Percentiles rank a stretch among this genome's conserved stretches.
Conservation (phyloP, 495 filamentous ascomycete genomes). For the Neurospora africana region DNA sequence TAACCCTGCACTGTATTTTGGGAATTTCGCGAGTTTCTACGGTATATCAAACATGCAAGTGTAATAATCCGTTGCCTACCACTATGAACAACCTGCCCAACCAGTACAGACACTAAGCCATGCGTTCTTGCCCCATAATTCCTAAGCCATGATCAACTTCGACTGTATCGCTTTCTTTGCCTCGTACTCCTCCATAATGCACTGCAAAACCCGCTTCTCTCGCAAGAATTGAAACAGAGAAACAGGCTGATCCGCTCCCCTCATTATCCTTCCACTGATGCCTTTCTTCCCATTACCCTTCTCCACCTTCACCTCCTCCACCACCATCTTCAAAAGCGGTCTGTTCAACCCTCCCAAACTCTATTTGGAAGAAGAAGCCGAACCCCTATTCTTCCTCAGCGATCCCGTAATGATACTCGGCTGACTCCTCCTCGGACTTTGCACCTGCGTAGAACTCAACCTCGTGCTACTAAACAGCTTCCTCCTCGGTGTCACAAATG, state of each 20-base stretch:
- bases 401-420: background rate
- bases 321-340: background rate
- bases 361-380: background rate
- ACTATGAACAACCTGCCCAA: background rate
- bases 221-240: background rate
- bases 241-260: background rate
- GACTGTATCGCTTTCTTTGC: background rate
- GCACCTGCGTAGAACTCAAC: background rate
- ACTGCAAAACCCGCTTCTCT: background rate
- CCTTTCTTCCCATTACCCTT: background rate
- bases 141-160: background rate
- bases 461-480: background rate
- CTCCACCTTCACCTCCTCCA: background rate
- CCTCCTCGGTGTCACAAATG: slow-evolving; percentile 10
- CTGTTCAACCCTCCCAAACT: background rate
- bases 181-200: background rate
- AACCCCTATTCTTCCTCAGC: background rate
- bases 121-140: background rate
- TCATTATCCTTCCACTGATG: background rate
- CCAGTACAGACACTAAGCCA: background rate
- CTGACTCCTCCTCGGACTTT: background rate
- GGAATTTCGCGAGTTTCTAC: too few relatives aligned
- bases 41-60: too few relatives aligned
- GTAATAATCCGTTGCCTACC: background rate
- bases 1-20: too few relatives aligned